phyloP scores from a whole-genome alignment of 495 filamentous ascomycete genomes.

The Durotheca rogersii region DNA sequence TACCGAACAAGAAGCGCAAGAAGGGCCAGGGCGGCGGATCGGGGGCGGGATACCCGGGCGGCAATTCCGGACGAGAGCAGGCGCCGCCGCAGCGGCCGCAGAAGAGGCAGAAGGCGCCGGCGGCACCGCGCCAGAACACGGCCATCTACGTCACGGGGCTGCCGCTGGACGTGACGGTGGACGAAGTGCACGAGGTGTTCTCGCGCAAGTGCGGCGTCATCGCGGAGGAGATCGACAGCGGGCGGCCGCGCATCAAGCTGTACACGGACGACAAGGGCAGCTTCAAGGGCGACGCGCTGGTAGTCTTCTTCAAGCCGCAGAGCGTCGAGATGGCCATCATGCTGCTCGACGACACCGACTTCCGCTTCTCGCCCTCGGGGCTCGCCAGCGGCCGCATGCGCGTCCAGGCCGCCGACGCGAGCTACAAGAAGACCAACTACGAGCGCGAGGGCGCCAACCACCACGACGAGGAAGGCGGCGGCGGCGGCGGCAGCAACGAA shows the following conservation, averaged over 20 bases:
- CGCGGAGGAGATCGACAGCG: conserved; percentile 86
- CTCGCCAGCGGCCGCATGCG: conserved; percentile 63
- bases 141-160: conserved; percentile 89
- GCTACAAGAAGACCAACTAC: conserved; percentile 72
- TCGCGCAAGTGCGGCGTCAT: conserved; percentile 86
- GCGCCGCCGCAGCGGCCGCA: conserved; percentile 28
- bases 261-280: conserved; percentile 79
- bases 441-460: conserved; percentile 30
- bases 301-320: conserved; percentile 93
- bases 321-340: conserved; percentile 86
- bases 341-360: conserved; percentile 87
- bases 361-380: conserved; percentile 62
- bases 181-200: conserved; percentile 83
- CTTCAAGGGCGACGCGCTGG: conserved; percentile 89
- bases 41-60: neutral
- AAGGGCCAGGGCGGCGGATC: conserved; percentile 58
- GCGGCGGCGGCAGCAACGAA: conserved; percentile 46
- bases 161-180: conserved; percentile 70
- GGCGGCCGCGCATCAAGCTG: conserved; percentile 85
- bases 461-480: conserved; percentile 26
- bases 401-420: conserved; percentile 81
- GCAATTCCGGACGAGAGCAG: conserved; percentile 6
- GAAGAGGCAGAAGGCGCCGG: conserved; percentile 35
- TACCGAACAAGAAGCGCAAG: conserved; percentile 69
- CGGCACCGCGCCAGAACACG: conserved; percentile 69